Percentiles rank a stretch among this genome's conserved stretches.
Evolutionary conservation across 2,329 filamentous ascomycete species (phyloP).

Genomic region (Fusarium brevicatenulatum): DNA sequence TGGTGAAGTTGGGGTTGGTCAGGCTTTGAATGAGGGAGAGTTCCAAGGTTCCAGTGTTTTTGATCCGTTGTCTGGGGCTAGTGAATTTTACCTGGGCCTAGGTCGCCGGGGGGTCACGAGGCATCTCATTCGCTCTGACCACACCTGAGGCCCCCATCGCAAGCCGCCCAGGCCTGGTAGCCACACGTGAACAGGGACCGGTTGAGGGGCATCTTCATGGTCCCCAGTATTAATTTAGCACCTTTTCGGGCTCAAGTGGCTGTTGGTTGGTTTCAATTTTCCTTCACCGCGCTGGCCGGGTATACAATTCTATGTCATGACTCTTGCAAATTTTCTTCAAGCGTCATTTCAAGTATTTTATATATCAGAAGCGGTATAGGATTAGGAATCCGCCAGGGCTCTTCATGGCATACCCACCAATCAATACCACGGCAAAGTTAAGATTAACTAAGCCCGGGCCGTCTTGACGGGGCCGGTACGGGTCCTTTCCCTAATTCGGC

Average conservation of each 20-base stretch:
- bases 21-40: constrained; percentile 34
- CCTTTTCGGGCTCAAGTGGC: constrained; percentile 1
- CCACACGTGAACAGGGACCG: constrained; percentile 20
- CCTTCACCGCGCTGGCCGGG: constrained; percentile 1
- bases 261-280: constrained; percentile 10
- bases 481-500: constrained; percentile 26
- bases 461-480: constrained; percentile 30
- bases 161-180: constrained; percentile 19
- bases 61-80: constrained; percentile 34
- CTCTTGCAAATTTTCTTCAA: constrained; percentile 9
- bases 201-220: constrained; percentile 21
- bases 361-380: constrained; percentile 22
- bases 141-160: constrained; percentile 18
- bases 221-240: constrained; percentile 13
- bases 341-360: neutral
- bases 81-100: constrained; percentile 31
- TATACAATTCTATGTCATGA: constrained; percentile 15
- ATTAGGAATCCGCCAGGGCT: constrained; percentile 5
- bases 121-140: constrained; percentile 33
- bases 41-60: constrained; percentile 31
- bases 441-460: constrained; percentile 30
- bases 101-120: constrained; percentile 25
- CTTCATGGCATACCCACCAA: constrained; percentile 10
- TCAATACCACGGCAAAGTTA: constrained; percentile 5
- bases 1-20: constrained; percentile 27